Evolutionary conservation across 2,329 filamentous ascomycete genomes (phyloP).

Genomic region (Aspergillus unguis): DNA sequence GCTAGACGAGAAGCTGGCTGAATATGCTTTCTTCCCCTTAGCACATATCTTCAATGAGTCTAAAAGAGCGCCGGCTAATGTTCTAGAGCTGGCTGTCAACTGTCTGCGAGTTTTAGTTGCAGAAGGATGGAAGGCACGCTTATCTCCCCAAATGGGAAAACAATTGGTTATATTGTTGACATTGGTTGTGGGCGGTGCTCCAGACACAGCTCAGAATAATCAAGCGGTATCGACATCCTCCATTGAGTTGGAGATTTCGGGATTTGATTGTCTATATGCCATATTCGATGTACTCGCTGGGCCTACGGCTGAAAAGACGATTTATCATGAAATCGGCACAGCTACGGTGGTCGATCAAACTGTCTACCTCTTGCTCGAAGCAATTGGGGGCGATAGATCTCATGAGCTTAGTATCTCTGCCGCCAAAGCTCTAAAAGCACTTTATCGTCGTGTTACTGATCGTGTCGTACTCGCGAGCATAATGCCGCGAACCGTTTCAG

Average conservation of each 20-base stretch:
- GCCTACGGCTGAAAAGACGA: constrained; percentile 40
- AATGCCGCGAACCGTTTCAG: constrained; percentile 81
- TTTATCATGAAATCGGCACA: constrained; percentile 54
- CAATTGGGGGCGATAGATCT: constrained; percentile 62
- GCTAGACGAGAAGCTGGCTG: constrained; percentile 78
- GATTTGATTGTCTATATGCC: constrained; percentile 65
- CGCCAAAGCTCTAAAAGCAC: constrained; percentile 59
- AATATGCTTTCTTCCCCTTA: constrained; percentile 93
- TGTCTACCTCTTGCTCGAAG: constrained; percentile 75
- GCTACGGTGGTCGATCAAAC: constrained; percentile 79
- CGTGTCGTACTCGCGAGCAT: constrained; percentile 77
- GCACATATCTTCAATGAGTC: constrained; percentile 79
- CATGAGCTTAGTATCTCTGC: constrained; percentile 69
- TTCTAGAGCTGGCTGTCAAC: constrained; percentile 70
- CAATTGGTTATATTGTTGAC: constrained; percentile 83
- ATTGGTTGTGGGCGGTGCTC: constrained; percentile 72
- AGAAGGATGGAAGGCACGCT: constrained; percentile 72
- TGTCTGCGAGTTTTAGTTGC: constrained; percentile 71
- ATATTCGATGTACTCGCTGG: constrained; percentile 61
- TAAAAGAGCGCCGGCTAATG: constrained; percentile 64
- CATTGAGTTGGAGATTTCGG: constrained; percentile 72
- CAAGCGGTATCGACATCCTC: constrained; percentile 37
- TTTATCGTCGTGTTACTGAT: constrained; percentile 65
- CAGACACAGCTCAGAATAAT: constrained; percentile 48
- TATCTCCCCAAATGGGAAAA: constrained; percentile 70